Evolutionary conservation across 352 stramenopile species (phyloP), one percentile per base, ranked within the genome.

Genomic region (Hyaloperonospora arabidopsidis): DNA sequence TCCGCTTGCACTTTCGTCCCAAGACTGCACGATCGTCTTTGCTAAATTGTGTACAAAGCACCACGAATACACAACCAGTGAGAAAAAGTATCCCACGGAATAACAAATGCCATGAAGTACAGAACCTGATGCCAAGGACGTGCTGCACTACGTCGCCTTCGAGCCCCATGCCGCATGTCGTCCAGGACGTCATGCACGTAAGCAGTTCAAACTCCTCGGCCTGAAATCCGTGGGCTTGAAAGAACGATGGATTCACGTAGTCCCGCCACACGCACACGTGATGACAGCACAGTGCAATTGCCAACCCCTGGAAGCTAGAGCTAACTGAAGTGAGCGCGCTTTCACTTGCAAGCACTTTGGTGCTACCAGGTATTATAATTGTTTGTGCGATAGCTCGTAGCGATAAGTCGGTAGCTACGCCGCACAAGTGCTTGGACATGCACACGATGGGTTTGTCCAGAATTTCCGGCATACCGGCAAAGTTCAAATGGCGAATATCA

Each of bases 391-490:
- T 72, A 21, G 79, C 74, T 45, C 82, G 77, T 39, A 93, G 57
- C 18, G 83, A 93, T 28, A 93, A 46, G 48, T 93, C 83, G 0
- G 83, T 93, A 35, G 83, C 83, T 38, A 91, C 80, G 8, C 83
- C 83, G 32, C 83, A 93, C 29, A 93, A 53, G 45, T 93, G 83
- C 61, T 93, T 93, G 47, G 83, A 93, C 68, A 93, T 90, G 54
- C 77, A 84, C 7, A 93, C 77, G 17, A 93, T 59, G 0, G 72
- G 63, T 28, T 71, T 73, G 41, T 73, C 51, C 0, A 39, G 25
- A 2, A 88, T 56, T 46, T 86, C 72, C 34, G 66, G 19, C 69
- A 93, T 85, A 0, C 71, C 80, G 1, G 71, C 66, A 22, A 91
- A 74, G 54, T 93, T 86, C 19, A 93, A 52, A 47, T 93, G 83